Conservation (phyloP, 1,139 yeast genomes). For the Yamadazyma trypodendri region DNA sequence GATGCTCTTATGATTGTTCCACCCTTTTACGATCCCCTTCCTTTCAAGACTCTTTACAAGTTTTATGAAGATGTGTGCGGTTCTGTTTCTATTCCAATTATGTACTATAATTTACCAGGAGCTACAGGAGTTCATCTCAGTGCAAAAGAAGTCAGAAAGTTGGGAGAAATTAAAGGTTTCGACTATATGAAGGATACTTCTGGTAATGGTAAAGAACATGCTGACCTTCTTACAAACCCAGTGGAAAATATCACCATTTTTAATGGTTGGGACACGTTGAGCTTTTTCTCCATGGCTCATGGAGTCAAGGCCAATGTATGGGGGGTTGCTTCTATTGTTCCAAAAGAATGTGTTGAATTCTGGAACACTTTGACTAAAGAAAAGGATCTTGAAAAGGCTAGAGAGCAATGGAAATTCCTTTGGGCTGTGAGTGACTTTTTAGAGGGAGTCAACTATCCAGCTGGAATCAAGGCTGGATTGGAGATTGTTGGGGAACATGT, state of each 20-base stretch:
- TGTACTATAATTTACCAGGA: constrained; percentile 18
- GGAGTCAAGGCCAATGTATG: constrained; percentile 16
- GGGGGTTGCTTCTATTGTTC: constrained; percentile 18
- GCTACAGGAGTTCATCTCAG: constrained; percentile 17
- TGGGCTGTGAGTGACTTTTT: constrained; percentile 16
- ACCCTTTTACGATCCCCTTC: constrained; percentile 17
- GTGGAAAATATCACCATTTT: constrained; percentile 11
- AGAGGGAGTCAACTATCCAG: constrained; percentile 15
- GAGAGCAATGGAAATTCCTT: constrained; percentile 17
- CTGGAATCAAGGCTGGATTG: constrained; percentile 17
- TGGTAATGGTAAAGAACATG: constrained; percentile 17
- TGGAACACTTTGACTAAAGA: constrained; percentile 11
- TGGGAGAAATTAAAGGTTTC: constrained; percentile 15
- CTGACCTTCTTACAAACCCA: constrained; percentile 17
- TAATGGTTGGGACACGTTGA: constrained; percentile 18
- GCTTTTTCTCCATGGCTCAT: constrained; percentile 15
- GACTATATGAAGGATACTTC: constrained; percentile 17
- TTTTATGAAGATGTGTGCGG: constrained; percentile 17
- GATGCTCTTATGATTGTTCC: constrained; percentile 18
- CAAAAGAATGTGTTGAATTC: constrained; percentile 17
- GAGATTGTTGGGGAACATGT: constrained; percentile 16
- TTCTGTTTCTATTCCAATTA: constrained; percentile 14
- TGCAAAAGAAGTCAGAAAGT: constrained; percentile 14
- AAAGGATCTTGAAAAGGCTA: constrained; percentile 13
- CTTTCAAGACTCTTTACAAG: constrained; percentile 14